Evolutionary conservation across 345 rosid species (phyloP), one percentile per base, ranked within the genome.

Genomic region (Schrenkiella parvula): DNA sequence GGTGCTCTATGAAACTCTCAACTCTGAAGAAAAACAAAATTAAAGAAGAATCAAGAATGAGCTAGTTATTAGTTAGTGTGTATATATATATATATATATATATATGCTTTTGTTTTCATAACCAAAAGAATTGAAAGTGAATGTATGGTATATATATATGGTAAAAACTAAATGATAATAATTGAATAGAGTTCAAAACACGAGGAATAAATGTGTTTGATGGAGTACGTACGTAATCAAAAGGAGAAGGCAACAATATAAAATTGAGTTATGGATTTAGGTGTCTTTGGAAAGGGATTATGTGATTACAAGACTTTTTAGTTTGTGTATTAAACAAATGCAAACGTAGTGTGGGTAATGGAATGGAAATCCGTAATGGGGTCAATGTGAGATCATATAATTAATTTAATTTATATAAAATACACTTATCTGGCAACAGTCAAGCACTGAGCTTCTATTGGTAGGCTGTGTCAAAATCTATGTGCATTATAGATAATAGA

Each of bases 1-100:
- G 97, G 62, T 93, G 98, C 72, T 93, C 95, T n/a, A 93, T 93
- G 82, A 93, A 93, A 68, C 96, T 91, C 85, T 93, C 97, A 58
- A 91, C 98, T 82, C 98, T 93, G 71, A 22, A 47, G 53, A 28
- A 15, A 67, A 53, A 11, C 15, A 17, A 15, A 26, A 60, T 28
- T 2, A 26, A 1, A 11, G 29, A 13, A 67, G 11, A 66, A 55
- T 34, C 34, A 65, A 58, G 25, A 64, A 55, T 32, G 57, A 60
- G 34, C 23, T 35, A 34, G n/a, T 59, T 47, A n/a, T 25, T 25
- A 22, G 11, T 31, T 70, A 34, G 34, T 58, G 0, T 48, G 13
- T 10, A 10, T 26, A 58, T 4, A 21, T 38, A 23, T 2, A 28
- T 5, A 28, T n/a, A n/a, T n/a, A n/a, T n/a, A n/a, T n/a, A n/a